Evolutionary conservation across 108 stramenopile species (phyloP), one percentile per base, ranked within the genome.

Genomic region (Schizochytrium sp.): DNA sequence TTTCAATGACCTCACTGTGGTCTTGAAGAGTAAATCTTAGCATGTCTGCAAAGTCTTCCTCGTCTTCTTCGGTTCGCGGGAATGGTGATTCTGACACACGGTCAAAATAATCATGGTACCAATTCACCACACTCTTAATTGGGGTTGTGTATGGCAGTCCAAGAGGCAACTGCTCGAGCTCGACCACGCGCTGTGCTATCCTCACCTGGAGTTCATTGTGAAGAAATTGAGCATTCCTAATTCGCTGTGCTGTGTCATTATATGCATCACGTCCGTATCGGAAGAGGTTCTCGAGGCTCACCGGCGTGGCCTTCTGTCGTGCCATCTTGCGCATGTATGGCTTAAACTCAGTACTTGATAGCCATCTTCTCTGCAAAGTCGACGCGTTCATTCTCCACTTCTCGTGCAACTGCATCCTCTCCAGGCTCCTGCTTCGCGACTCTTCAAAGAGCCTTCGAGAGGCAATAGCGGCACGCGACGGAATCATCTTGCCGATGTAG

Each of bases 151-250:
- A 89, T 61, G 93, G 90, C 41, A 96, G 90, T 10, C 96, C 97
- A 87, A 95, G 94, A 10, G 97, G 97, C 46, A 97, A 72, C 4
- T 95, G 95, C 28, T 96, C 88, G 19, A 98, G 92, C 89, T 98
- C 97, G 46, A 95, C 90, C 56, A 96, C 96, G 3, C 96, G 95
- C 92, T 98, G 96, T 7, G 97, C 97, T 56, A 97, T 92, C 5
- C 97, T 95, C 19, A 97, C 95, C 56, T 96, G 96, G 4, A 98
- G 93, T 91, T 96, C 96, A 61, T 88, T 91, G 87, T 97, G 96
- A 46, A 97, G 91, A 91, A 97, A 98, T 89, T 96, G 96, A 1
- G 97, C 95, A 89, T 97, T 97, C 40, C 96, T 93, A 12, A 97
- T 76, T 1, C 96, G 92, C 88, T 96, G 91, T 72, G 58, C 88